A percentile compares a stretch with the other conserved stretches of the same genome.
phyloP scores from a whole-genome alignment of 2,329 filamentous ascomycete species.

The Lomentospora prolificans region DNA sequence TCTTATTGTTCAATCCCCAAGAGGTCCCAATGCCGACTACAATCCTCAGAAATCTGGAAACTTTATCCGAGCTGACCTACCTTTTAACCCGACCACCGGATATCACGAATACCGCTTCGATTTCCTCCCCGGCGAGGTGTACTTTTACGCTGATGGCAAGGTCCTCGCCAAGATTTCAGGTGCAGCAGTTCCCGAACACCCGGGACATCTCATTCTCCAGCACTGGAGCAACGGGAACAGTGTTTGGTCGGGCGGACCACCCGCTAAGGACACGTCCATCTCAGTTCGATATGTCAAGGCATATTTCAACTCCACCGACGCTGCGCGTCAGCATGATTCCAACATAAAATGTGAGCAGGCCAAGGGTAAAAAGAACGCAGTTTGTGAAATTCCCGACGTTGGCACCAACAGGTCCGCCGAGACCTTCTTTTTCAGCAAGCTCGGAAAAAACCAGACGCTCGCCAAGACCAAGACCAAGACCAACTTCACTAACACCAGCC shows the following conservation, averaged over 20 bases:
- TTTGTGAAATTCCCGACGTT: slow-evolving; percentile 42
- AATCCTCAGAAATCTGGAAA: slow-evolving; percentile 50
- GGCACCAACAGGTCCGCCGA: slow-evolving; percentile 19
- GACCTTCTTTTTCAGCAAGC: slow-evolving; percentile 39
- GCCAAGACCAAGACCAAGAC: slow-evolving; percentile 38
- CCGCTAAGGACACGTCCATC: slow-evolving; percentile 49
- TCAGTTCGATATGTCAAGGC: slow-evolving; percentile 63
- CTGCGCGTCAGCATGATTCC: slow-evolving; percentile 29
- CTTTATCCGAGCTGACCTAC: slow-evolving; percentile 47
- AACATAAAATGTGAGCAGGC: slow-evolving; percentile 26
- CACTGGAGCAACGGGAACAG: slow-evolving; percentile 73
- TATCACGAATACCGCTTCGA: slow-evolving; percentile 79
- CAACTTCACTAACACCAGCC: slow-evolving; percentile 16
- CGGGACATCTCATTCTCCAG: slow-evolving; percentile 60
- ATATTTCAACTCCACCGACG: slow-evolving; percentile 64
- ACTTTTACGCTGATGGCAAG: slow-evolving; percentile 59
- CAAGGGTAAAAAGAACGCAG: slow-evolving; percentile 21
- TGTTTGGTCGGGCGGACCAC: slow-evolving; percentile 63
- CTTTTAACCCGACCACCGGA: slow-evolving; percentile 53
- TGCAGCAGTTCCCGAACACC: slow-evolving; percentile 44
- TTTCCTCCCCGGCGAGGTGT: slow-evolving; percentile 51
- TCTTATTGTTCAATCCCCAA: slow-evolving; percentile 62
- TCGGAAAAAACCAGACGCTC: slow-evolving; percentile 21
- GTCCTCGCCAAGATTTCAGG: slow-evolving; percentile 47
- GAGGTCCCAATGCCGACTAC: slow-evolving; percentile 48